Evolutionary conservation across 768 basidiomycete genomes (phyloP).

Genomic region (Termitomyces sp.): DNA sequence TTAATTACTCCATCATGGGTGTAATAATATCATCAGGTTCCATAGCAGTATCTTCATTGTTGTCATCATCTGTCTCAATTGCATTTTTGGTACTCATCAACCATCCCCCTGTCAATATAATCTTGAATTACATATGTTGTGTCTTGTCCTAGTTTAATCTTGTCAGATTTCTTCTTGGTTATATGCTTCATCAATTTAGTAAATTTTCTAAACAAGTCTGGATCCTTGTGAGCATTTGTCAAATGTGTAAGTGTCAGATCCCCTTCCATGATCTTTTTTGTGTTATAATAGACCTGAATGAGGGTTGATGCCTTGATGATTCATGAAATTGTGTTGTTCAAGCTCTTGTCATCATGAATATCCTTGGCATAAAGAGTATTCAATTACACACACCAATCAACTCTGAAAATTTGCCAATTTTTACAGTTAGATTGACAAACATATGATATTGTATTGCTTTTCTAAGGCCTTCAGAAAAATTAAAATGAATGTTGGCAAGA

Average conservation of each 20-base stretch:
- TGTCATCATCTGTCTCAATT: not conserved
- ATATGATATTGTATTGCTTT: constrained; percentile 24
- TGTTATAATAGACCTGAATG: constrained; percentile 27
- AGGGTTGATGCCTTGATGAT: constrained; percentile 30
- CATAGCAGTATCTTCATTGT: too few relatives aligned
- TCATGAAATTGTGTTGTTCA: constrained; percentile 24
- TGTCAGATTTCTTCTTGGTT: not conserved
- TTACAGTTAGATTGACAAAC: constrained; percentile 31
- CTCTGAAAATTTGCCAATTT: constrained; percentile 20
- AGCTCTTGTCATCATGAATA: constrained; percentile 23
- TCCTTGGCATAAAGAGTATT: constrained; percentile 40
- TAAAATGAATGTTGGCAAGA: constrained; percentile 10
- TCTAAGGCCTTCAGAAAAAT: constrained; percentile 12
- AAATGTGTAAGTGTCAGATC: constrained; percentile 20
- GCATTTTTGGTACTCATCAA: not conserved
- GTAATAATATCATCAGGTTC: too few relatives aligned
- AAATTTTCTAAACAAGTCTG: constrained; percentile 24
- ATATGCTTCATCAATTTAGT: constrained; percentile 11
- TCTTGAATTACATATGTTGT: not conserved
- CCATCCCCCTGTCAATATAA: not conserved
- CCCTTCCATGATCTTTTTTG: constrained; percentile 17
- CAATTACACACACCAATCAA: constrained; percentile 37
- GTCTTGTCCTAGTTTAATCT: not conserved
- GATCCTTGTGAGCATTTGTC: constrained; percentile 21
- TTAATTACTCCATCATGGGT: too few relatives aligned